These are phyloP conservation scores for Epichloe gansuensis DNA, from an alignment of 2,329 filamentous ascomycete genomes.

Conservation along the genomic window DNA sequence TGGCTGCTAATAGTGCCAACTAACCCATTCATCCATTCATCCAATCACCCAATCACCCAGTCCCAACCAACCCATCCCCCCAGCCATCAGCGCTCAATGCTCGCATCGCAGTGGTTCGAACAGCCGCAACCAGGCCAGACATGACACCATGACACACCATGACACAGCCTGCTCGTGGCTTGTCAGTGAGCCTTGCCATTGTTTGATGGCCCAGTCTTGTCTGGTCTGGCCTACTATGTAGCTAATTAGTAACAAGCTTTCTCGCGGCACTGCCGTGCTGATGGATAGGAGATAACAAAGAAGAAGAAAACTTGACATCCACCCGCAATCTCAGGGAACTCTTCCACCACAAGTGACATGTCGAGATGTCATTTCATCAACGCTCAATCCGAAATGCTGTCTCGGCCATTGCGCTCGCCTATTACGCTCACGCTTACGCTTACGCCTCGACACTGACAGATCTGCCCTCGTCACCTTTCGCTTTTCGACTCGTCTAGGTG, in stretches of 20 bases:
- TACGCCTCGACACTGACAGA: background rate
- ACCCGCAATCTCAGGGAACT: background rate
- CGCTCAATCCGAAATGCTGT: background rate
- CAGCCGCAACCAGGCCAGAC: no score
- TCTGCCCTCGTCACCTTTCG: background rate
- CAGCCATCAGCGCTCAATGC: no score
- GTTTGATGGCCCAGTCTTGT: background rate
- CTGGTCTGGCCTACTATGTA: background rate
- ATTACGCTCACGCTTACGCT: background rate
- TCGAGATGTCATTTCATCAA: background rate
- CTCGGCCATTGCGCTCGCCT: conserved; percentile 4
- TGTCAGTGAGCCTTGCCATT: no score
- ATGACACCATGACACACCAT: no score
- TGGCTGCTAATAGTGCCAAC: no score
- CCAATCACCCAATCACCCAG: no score
- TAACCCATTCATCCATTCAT: no score
- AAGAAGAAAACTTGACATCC: background rate
- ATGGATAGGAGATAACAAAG: background rate
- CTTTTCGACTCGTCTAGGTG: background rate
- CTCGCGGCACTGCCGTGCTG: background rate
- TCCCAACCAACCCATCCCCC: background rate
- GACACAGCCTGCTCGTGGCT: background rate
- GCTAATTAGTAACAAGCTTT: no score
- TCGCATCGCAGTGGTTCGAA: no score
- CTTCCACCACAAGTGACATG: conserved; percentile 1